Conservation (phyloP, 352 stramenopile genomes). For the Phytophthora brassicae region DNA sequence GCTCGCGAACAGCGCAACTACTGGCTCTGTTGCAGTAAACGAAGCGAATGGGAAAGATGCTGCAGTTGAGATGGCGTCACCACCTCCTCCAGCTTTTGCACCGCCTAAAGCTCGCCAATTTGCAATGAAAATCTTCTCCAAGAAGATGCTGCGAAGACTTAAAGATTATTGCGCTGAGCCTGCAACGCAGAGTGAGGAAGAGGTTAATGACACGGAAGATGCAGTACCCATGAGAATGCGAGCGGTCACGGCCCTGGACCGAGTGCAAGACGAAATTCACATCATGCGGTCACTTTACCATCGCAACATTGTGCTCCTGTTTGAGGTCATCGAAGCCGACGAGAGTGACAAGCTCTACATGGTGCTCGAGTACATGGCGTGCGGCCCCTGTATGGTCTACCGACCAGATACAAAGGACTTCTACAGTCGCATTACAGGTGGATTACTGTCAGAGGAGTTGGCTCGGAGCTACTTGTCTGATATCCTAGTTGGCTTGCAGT, state of each 20-base stretch:
- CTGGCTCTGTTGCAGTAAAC: too few species aligned
- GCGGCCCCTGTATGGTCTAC: conserved; percentile 84
- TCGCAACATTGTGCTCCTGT: conserved; percentile 89
- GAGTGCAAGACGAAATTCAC: conserved; percentile 79
- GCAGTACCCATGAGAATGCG: conserved; percentile 46
- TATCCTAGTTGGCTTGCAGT: conserved; percentile 78
- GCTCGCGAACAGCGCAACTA: conserved; percentile 20
- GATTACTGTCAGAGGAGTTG: conserved; percentile 58
- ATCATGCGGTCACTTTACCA: conserved; percentile 91
- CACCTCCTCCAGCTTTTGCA: conserved; percentile 21
- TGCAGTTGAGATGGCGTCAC: not conserved
- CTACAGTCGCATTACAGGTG: conserved; percentile 56
- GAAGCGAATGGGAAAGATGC: not conserved
- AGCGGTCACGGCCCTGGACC: conserved; percentile 78
- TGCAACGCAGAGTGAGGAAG: not conserved
- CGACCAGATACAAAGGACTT: conserved; percentile 68
- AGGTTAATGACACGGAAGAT: not conserved
- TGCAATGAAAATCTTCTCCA: conserved; percentile 87
- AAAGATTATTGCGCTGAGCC: conserved; percentile 72
- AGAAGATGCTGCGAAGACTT: conserved; percentile 67
- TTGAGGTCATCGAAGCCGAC: conserved; percentile 88
- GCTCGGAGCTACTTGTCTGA: conserved; percentile 68
- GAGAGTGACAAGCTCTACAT: conserved; percentile 82
- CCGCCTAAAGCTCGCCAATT: conserved; percentile 48
- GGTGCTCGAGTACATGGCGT: conserved; percentile 86